Evolutionary conservation across 2,329 filamentous ascomycete genomes (phyloP), one percentile per base, ranked within the genome.

Genomic region (Decorospora gaudefroyi): DNA sequence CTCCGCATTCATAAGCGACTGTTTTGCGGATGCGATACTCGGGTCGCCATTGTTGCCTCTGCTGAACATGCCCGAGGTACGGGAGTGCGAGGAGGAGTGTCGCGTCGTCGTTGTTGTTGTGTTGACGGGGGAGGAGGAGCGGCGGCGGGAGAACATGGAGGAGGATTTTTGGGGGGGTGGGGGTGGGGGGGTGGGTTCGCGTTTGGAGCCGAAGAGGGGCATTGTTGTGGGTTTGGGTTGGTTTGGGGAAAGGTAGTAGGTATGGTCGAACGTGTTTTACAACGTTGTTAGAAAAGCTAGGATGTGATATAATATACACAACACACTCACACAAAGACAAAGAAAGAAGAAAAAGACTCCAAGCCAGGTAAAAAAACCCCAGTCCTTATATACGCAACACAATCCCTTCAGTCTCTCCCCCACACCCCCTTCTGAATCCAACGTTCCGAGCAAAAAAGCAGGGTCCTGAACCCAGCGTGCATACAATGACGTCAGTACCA

Each of bases 1-100:
- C 70, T 88, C 85, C 18, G 85, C 85, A 31, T 72, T 69, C 55
- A 82, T 72, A 13, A 88, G 79, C 22, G 80, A 78, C 68, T 87
- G 80, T 3, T 80, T 75, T 0, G 85, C 85, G 15, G 78, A 74
- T 1, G 78, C 59, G 60, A 88, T 86, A 51, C 75, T 79, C 0
- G 83, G 81, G 67, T 88, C 85, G 51, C 84, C 76, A 2, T 78
- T 72, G 33, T 69, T 57, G 47, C 71, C 66, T 53, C 70, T 59
- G 48, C 72, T 67, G 54, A 69, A 73, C 53, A 79, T 73, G 44
- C 74, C 44, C 6, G 63, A 64, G 3, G 59, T 62, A 11, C 61
- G 61, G 21, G 62, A 66, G 15, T 59, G 62, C 13, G 60, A 55
- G 4, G 59, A 51, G 10, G 57, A 53, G 21, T 43, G 61, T 61